These are phyloP conservation scores for Tuber magnatum DNA, from an alignment of 495 filamentous ascomycete genomes.

Conservation along the genomic window DNA sequence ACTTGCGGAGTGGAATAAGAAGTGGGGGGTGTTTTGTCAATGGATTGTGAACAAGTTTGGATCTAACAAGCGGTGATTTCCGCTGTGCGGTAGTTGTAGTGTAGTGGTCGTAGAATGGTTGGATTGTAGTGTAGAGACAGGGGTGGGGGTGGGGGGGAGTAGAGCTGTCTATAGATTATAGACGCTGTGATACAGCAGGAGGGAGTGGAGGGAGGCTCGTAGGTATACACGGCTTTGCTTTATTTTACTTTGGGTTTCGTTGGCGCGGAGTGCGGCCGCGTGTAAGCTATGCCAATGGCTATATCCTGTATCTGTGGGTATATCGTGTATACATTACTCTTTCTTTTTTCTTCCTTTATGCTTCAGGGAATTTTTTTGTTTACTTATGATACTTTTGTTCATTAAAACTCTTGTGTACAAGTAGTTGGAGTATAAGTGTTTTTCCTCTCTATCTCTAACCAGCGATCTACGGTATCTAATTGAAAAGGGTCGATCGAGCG, in stretches of 20 bases:
- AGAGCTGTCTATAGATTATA: not conserved
- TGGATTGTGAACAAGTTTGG: constrained; percentile 80
- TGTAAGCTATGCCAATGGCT: not conserved
- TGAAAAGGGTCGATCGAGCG: not conserved
- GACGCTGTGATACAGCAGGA: not conserved
- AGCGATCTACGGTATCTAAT: not conserved
- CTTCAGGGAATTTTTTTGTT: not conserved
- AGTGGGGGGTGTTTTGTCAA: constrained; percentile 82
- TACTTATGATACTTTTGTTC: not conserved
- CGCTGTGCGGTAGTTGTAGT: not conserved
- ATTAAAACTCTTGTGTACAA: not conserved
- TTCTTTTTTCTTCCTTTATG: not conserved
- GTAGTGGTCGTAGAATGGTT: not conserved
- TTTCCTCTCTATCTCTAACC: not conserved
- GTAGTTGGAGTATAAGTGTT: not conserved
- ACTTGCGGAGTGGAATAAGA: constrained; percentile 69
- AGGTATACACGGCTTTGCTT: not conserved
- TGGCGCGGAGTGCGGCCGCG: not conserved
- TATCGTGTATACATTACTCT: not conserved
- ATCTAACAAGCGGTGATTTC: not conserved
- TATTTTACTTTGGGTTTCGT: not conserved
- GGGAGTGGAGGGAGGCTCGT: not conserved
- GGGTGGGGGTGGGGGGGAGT: not conserved
- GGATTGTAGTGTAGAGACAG: not conserved
- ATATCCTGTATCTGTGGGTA: not conserved